Conservation (phyloP, 2,329 filamentous ascomycete species). For the Talaromyces sp. region DNA sequence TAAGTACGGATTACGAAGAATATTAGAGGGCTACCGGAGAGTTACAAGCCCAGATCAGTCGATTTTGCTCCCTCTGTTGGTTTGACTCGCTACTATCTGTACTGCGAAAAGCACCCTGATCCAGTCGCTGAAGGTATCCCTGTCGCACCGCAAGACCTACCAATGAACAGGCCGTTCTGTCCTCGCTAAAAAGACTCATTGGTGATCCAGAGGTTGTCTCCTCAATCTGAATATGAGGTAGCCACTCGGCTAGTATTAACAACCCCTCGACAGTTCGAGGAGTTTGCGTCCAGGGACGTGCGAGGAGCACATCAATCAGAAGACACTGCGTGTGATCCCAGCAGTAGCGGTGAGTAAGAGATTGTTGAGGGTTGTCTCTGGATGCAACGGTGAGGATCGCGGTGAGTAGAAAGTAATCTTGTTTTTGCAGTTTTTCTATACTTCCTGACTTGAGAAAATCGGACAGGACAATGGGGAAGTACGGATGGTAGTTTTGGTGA, state of each 20-base stretch:
- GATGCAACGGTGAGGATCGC: not conserved
- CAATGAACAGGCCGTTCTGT: slow-evolving; percentile 25
- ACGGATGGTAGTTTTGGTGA: not conserved
- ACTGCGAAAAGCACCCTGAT: slow-evolving; percentile 21
- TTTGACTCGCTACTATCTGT: not conserved
- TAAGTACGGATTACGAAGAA: not conserved
- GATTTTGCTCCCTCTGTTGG: not conserved
- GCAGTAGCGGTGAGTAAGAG: not conserved
- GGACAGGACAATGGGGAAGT: not conserved
- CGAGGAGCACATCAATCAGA: slow-evolving; percentile 16
- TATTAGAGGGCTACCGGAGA: not conserved
- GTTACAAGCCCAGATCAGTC: not conserved
- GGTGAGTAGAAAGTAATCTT: not conserved
- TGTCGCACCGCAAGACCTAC: slow-evolving; percentile 26
- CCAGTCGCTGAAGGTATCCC: slow-evolving; percentile 24
- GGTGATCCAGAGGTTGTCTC: not conserved
- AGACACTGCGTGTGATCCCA: not conserved
- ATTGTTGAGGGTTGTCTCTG: not conserved
- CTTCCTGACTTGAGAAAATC: not conserved
- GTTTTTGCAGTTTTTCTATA: not conserved
- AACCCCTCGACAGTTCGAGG: slow-evolving; percentile 23
- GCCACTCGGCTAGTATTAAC: slow-evolving; percentile 25
- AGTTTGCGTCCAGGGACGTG: slow-evolving; percentile 18
- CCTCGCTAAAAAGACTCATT: slow-evolving; percentile 18
- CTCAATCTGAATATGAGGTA: slow-evolving; percentile 20